These are phyloP conservation scores for Cordyceps pruinosa DNA, from an alignment of 2,329 filamentous ascomycete genomes.

Conservation along the genomic window DNA sequence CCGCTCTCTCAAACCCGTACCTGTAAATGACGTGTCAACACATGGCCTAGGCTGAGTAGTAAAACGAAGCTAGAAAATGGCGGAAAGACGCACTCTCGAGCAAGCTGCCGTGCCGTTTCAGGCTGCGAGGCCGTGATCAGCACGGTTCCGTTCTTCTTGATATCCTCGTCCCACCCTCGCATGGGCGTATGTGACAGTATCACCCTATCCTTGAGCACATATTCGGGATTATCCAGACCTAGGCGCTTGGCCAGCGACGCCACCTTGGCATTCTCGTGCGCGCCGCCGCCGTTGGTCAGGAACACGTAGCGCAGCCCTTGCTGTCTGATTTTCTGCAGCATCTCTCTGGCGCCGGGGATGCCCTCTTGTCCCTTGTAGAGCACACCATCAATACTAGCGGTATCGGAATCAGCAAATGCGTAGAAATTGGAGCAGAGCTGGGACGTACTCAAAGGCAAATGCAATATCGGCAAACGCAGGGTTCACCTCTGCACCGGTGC, in stretches of 20 bases:
- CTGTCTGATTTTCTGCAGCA: conserved; percentile 65
- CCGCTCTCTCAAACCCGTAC: conserved; percentile 71
- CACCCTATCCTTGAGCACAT: conserved; percentile 28
- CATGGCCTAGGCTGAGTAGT: conserved; percentile 13
- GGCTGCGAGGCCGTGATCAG: conserved; percentile 67
- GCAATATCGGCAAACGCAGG: conserved; percentile 23
- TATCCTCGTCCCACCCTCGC: conserved; percentile 48
- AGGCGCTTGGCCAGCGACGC: conserved; percentile 28
- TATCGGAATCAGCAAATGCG: conserved; percentile 11
- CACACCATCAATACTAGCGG: conserved; percentile 76
- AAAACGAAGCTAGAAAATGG: neutral
- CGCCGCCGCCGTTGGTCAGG: conserved; percentile 91
- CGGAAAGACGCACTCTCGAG: conserved; percentile 47
- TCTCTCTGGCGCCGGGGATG: conserved; percentile 68
- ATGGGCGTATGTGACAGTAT: conserved; percentile 87
- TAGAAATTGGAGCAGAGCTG: neutral
- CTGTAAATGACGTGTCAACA: conserved; percentile 19
- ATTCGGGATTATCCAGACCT: conserved; percentile 24
- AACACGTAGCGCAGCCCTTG: conserved; percentile 85
- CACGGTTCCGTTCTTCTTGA: conserved; percentile 45
- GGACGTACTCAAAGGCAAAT: conserved; percentile 32
- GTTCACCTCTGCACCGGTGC: neutral
- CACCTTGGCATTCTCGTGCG: conserved; percentile 52
- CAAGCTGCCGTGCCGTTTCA: conserved; percentile 63
- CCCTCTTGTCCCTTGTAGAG: conserved; percentile 74